Base-by-base conservation (phyloP, 176 grass and related monocot genomes). In the Miscanthus lutarioriparius region DNA sequence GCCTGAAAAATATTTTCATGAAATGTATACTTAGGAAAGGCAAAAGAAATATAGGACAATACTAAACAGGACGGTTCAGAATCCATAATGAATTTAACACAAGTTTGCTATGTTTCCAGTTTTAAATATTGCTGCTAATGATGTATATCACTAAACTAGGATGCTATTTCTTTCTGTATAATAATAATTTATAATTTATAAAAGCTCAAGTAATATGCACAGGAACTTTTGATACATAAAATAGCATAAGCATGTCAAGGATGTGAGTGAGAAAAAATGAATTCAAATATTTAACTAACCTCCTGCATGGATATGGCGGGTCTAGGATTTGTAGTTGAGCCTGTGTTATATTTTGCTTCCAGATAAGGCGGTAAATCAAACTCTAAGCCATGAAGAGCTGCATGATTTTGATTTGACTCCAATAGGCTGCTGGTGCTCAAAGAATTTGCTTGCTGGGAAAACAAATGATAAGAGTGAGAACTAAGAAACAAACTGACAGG, bases 381-480 rank as follows among this genome's bases (percentile, higher is more conserved):
- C 63, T 96, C 90, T 84, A 96, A 94, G 78, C 96, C 97, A 14
- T 86, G 96, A 85, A 95, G 87, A 81, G 83, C 82, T 72, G 78
- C 13, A 74, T 74, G 44, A 20, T 74, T 72, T 70, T 79, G 82
- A 73, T 87, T 92, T 84, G 56, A 61, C 22, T n/a, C 56, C 84
- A 98, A 33, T 61, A 61, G 56, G 70, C 67, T 85, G 74, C 72
- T 85, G 56, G 56, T 61, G 56, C 56, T 61, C 56, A 92, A 88
- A 22, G 93, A 80, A 92, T 99, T 99, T 48, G 91, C 82, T 92
- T 99, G 97, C 97, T 96, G 93, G n/a, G 48, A 28, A 35, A 81
- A 86, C 49, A 93, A 78, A 88, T 27, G 16, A 72, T 7, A 67
- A 65, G 63, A 81, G 14, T 68, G 64, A 73, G 66, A 44, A 91